Base-by-base conservation (phyloP, 257 asterid genomes). In the Capsicum baccatum region DNA sequence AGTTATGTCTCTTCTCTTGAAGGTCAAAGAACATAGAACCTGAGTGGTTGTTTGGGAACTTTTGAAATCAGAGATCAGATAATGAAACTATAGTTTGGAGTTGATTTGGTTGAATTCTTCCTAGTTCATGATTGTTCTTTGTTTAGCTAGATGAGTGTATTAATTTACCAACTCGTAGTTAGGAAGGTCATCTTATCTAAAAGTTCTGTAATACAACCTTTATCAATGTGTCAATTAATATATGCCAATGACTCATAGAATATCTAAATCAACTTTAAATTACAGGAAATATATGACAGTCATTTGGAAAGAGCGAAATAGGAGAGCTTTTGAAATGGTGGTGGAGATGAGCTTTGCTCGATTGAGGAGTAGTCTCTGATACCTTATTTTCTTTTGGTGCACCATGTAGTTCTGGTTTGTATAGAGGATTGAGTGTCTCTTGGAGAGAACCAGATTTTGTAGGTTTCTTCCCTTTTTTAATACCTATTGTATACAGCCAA, bases 21-120 rank as follows among this genome's bases (percentile, higher is more conserved):
- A 70, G 57, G 79, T 70, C 56, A 70, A 70, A n/a, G 79, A 44
- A 44, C 9, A 70, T 70, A 70, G 17, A 70, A 44, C 26, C 37
- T 44, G 37, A 70, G 56, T 1, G 37, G 79, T 70, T 70, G 79
- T 70, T 70, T 70, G 57, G 56, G 57, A 70, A 70, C 37, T 44
- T 44, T 17, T 39, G 54, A 70, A 15, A 70, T 70, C 56, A 10
- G 33, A 44, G 57, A 70, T 9, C 37, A n/a, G 57, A 70, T 17
- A 44, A 17, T 70, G 57, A n/a, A 47, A 70, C 37, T 44, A 56
- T 42, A 47, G 17, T 44, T 17, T 68, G 79, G 33, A 70, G 57
- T 70, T 70, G 37, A 47, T 47, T 70, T 70, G 56, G 79, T 70
- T 44, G 56, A 70, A 9, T 70, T 16, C 44, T 17, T 16, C 79